Evolutionary conservation across 495 filamentous ascomycete species (phyloP).

Genomic region (Neurospora discreta): DNA sequence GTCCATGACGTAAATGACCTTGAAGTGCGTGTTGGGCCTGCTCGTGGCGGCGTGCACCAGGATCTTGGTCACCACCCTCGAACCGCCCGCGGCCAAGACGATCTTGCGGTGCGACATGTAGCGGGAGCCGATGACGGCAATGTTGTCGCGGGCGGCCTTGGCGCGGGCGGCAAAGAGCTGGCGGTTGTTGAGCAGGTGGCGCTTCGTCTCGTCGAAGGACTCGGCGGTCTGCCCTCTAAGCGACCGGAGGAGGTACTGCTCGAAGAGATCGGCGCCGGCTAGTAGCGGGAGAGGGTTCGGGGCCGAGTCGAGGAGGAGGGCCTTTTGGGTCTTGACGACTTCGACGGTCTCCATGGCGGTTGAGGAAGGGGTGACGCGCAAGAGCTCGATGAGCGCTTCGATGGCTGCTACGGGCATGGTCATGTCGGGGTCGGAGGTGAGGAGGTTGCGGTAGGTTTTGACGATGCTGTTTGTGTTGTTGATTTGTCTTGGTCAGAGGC

Average conservation of each 20-base stretch:
- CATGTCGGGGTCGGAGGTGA: constrained; percentile 60
- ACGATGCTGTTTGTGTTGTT: constrained; percentile 35
- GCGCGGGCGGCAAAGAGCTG: constrained; percentile 76
- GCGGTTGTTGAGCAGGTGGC: constrained; percentile 73
- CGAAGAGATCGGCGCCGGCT: constrained; percentile 92
- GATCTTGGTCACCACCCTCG: constrained; percentile 68
- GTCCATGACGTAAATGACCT: constrained; percentile 75
- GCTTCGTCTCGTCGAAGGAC: constrained; percentile 72
- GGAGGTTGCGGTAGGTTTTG: constrained; percentile 38
- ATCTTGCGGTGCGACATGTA: constrained; percentile 67
- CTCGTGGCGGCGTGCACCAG: constrained; percentile 61
- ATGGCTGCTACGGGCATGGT: constrained; percentile 96
- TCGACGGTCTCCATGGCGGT: constrained; percentile 92
- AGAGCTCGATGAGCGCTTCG: constrained; percentile 77
- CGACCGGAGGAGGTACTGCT: constrained; percentile 69
- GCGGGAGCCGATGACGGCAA: constrained; percentile 64
- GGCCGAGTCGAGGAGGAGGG: constrained; percentile 55
- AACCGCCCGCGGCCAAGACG: constrained; percentile 81
- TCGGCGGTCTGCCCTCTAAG: constrained; percentile 33
- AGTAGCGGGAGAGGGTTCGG: constrained; percentile 83
- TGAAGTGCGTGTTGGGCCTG: constrained; percentile 47
- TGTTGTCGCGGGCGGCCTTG: constrained; percentile 71
- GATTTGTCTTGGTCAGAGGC: not conserved
- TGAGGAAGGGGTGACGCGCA: constrained; percentile 55
- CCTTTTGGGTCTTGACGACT: constrained; percentile 59